Base-by-base conservation (phyloP, 2,329 filamentous ascomycete species). In the Fusarium sp. region DNA sequence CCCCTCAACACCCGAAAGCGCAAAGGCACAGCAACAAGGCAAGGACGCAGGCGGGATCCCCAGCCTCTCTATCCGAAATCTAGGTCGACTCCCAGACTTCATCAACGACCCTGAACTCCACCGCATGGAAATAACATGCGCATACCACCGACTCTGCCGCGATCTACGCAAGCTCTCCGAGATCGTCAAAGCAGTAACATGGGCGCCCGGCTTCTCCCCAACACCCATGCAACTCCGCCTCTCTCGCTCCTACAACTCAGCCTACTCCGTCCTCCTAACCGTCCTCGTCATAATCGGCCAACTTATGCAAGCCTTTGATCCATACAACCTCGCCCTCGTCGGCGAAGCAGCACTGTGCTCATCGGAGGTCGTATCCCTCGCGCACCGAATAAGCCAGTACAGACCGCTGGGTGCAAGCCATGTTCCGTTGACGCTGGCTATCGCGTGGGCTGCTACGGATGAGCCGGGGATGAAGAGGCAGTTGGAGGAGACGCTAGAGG, bases 261-360 rank as follows among this genome's bases (percentile, higher is more conserved):
- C 68, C 3, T 75, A 73, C 26, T 68, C 65, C 0, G 64, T 75
- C 0, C 53, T 72, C 24, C 42, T 74, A 4, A 53, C 64, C 0
- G 38, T 76, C 3, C 35, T 65, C 1, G 38, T 74, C 1, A 65
- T 73, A 7, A 50, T 73, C n/a, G 63, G 68, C 13, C 61, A 72
- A 12, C 22, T 76, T 1, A 74, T 76, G 59, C 73, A 75, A 14
- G 69, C 71, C 0, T 76, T 75, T 2, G 69, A 76, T 6, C 74
- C 73, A 0, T 62, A 65, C 24, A 74, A 68, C 5, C 57, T 75
- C 2, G 54, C 48, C 1, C 30, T 75, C 0, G 69, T 75, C 0
- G 66, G 58, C 2, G 72, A 75, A 26, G 48, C 56, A 18, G 72
- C 72, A 6, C 12, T 70, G 0, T 75, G 67, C 16, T 73, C 61